Conservation (phyloP, 768 basidiomycete species). For the Tubosaeta brunneosetosa region DNA sequence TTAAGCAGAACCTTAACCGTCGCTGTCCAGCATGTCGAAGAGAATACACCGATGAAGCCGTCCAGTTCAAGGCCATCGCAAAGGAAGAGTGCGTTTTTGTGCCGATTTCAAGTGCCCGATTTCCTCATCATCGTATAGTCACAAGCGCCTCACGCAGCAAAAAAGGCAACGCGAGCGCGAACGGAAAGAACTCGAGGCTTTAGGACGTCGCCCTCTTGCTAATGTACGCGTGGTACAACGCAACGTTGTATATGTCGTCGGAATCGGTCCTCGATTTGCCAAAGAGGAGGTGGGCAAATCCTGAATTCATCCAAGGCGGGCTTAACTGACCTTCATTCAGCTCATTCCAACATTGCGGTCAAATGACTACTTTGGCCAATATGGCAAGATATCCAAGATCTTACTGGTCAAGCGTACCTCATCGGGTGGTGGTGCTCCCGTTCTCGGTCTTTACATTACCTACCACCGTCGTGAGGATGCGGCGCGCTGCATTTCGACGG, state of each 20-base stretch:
- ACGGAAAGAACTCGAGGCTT: conserved; percentile 87
- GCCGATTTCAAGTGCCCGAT: conserved; percentile 1
- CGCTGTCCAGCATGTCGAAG: conserved; percentile 95
- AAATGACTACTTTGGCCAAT: conserved; percentile 96
- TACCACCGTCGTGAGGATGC: conserved; percentile 95
- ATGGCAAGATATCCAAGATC: conserved; percentile 96
- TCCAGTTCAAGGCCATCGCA: conserved; percentile 93
- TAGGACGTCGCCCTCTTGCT: conserved; percentile 80
- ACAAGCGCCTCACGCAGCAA: conserved; percentile 90
- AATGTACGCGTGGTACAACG: conserved; percentile 97
- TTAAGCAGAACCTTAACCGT: conserved; percentile 92
- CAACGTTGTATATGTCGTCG: conserved; percentile 93
- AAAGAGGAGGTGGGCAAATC: conserved; percentile 81
- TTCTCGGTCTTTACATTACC: conserved; percentile 94
- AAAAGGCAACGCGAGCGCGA: conserved; percentile 94
- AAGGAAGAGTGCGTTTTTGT: conserved; percentile 76
- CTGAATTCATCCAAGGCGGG: neutral
- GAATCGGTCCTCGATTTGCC: conserved; percentile 88
- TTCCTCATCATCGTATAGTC: conserved; percentile 45
- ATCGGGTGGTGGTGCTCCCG: conserved; percentile 65
- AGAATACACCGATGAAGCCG: conserved; percentile 85
- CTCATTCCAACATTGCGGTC: conserved; percentile 90
- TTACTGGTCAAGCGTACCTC: conserved; percentile 85
- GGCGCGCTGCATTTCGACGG: conserved; percentile 83
- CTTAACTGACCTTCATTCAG: conserved; percentile 34